Conservation (phyloP, 2,329 filamentous ascomycete genomes). For the Pseudogymnoascus sp. region DNA sequence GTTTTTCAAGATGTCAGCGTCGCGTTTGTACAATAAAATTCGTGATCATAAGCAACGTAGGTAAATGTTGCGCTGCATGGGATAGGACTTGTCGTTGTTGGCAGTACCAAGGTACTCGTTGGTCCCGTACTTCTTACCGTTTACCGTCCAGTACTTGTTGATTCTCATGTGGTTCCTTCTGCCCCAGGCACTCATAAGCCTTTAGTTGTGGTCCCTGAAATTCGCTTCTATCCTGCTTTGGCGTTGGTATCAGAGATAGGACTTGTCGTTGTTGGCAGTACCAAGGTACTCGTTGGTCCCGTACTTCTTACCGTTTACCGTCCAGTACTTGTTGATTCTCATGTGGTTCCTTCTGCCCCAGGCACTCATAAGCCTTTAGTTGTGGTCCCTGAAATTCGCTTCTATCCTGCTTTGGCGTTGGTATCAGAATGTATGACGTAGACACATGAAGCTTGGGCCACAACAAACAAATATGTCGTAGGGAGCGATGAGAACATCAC, state of each 20-base stretch:
- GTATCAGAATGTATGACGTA: background rate
- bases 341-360: slow-evolving; percentile 4
- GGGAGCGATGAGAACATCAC: background rate
- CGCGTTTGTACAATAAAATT: slow-evolving; percentile 4
- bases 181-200: slow-evolving; percentile 8
- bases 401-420: background rate
- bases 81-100: background rate
- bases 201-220: slow-evolving; percentile 6
- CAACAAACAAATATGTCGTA: background rate
- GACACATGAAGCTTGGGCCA: background rate
- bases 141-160: background rate
- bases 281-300: background rate
- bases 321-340: background rate
- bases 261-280: slow-evolving; percentile 3
- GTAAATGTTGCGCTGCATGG: background rate
- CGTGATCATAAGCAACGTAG: slow-evolving; percentile 2
- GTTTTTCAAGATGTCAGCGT: background rate
- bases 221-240: slow-evolving; percentile 5
- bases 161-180: slow-evolving; percentile 2
- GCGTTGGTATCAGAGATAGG: background rate
- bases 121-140: background rate
- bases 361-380: slow-evolving; percentile 5
- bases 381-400: slow-evolving; percentile 8
- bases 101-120: slow-evolving; percentile 5
- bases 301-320: background rate